A percentile compares a stretch with the other conserved stretches of the same genome.
phyloP scores from a whole-genome alignment of 208 protist species.

The Zelonia costaricensis region DNA sequence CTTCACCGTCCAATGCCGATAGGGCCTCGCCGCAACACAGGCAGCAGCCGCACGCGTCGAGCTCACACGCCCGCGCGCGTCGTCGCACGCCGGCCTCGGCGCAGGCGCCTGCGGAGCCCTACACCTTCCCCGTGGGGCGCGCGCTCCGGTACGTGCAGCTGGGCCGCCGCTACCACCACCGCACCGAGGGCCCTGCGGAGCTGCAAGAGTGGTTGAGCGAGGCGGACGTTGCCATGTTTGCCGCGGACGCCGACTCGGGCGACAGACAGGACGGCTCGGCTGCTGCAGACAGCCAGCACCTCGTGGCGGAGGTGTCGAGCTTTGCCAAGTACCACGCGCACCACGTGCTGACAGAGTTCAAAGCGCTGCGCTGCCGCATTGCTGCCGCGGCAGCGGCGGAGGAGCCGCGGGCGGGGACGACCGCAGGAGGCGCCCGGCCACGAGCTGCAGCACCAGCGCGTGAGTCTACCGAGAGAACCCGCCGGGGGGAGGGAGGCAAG shows the following conservation, averaged over 20 bases:
- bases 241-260: neutral
- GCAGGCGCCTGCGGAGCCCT: too few species aligned
- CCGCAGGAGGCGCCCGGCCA: too few species aligned
- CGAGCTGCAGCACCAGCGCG: too few species aligned
- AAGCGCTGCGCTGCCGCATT: conserved; percentile 10
- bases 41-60: too few species aligned
- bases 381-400: neutral
- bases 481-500: neutral
- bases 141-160: conserved; percentile 35
- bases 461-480: too few species aligned
- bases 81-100: too few species aligned
- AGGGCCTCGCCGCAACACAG: too few species aligned
- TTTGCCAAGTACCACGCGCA: conserved; percentile 76
- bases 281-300: too few species aligned
- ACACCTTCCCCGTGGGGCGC: conserved; percentile 37
- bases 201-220: conserved; percentile 12
- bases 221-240: neutral
- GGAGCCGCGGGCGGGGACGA: neutral
- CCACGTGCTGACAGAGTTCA: conserved; percentile 62
- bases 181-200: conserved; percentile 6
- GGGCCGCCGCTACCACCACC: conserved; percentile 15
- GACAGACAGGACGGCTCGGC: too few species aligned
- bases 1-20: too few species aligned
- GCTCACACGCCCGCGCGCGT: too few species aligned
- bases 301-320: conserved; percentile 22